Evolutionary conservation across 495 filamentous ascomycete species (phyloP).

Genomic region (Ascobolus immersus): DNA sequence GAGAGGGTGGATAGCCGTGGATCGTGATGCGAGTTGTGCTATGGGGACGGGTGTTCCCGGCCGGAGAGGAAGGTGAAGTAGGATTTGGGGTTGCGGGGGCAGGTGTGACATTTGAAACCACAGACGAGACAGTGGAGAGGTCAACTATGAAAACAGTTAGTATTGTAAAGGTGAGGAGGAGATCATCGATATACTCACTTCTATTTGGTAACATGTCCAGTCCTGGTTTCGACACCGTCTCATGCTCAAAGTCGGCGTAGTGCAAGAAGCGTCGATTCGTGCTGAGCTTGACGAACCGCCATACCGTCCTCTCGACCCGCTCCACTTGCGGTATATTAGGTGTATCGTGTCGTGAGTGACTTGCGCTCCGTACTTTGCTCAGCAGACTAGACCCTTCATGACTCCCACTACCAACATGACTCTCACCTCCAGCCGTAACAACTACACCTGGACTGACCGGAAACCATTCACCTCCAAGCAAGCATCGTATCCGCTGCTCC

Average conservation of each 20-base stretch:
- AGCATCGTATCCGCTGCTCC: conserved; percentile 81
- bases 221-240: conserved; percentile 36
- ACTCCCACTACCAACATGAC: too few species aligned
- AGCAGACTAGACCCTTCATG: too few species aligned
- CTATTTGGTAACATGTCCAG: conserved; percentile 55
- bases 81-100: conserved; percentile 21
- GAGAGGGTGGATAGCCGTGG: conserved; percentile 34
- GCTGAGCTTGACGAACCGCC: conserved; percentile 68
- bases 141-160: conserved; percentile 33
- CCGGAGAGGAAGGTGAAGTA: conserved; percentile 8
- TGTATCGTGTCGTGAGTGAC: conserved; percentile 15
- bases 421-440: too few species aligned
- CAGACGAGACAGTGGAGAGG: conserved; percentile 65
- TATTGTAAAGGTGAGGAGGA: conserved; percentile 2
- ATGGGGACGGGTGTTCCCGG: conserved; percentile 15
- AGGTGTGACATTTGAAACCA: conserved; percentile 67
- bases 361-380: conserved; percentile 21
- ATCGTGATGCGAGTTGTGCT: conserved; percentile 49
- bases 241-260: conserved; percentile 59
- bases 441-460: conserved; percentile 24
- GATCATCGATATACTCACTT: conserved; percentile 21
- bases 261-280: conserved; percentile 81
- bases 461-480: conserved; percentile 82
- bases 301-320: conserved; percentile 19
- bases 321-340: too few species aligned